Evolutionary conservation across 257 asterid genomes (phyloP), one percentile per base, ranked within the genome.

Genomic region (Lycium barbarum): DNA sequence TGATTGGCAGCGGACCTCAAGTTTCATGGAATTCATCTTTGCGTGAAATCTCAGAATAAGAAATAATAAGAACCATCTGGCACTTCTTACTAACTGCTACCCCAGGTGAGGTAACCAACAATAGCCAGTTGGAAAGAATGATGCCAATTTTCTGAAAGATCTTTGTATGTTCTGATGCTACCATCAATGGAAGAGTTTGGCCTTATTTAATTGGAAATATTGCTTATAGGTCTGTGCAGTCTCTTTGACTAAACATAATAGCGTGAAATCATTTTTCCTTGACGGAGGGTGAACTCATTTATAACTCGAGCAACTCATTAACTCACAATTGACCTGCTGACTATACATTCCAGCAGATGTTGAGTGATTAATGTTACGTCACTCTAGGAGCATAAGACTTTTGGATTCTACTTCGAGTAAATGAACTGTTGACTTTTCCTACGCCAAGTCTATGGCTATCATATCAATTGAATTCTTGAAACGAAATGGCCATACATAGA

Each of bases 211-310:
- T 67, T 67, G 74, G 20, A 67, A 67, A 14, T 67, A 67, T 33
- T 33, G 47, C 74, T 67, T 67, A 13, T 33, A 67, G 6, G 49
- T 7, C 74, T 35, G 20, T 66, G 49, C 74, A 33, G 49, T 47
- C 35, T 47, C 74, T 35, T 67, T 67, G 72, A 65, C 72, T 65
- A 26, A 65, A 26, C 72, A 65, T 26, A 65, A 13, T 65, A 26
- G 72, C 26, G 72, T 33, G 73, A 13, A 45, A 33, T 66, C 15
- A 66, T 66, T 66, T 66, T 63, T 66, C 73, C 18, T 66, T 33
- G 73, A 66, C n/a, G 43, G 73, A 66, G n/a, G 73, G 73, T n/a
- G 45, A 33, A 66, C 73, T 66, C 73, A 66, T 66, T 66, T 66
- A 66, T 13, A 33, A 33, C 45, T 15, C 38, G 73, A 33, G 45